A percentile compares a stretch with the other conserved stretches of the same genome.
Conservation (phyloP, 2,329 filamentous ascomycete species). For the Aspergillus arachidicola region DNA sequence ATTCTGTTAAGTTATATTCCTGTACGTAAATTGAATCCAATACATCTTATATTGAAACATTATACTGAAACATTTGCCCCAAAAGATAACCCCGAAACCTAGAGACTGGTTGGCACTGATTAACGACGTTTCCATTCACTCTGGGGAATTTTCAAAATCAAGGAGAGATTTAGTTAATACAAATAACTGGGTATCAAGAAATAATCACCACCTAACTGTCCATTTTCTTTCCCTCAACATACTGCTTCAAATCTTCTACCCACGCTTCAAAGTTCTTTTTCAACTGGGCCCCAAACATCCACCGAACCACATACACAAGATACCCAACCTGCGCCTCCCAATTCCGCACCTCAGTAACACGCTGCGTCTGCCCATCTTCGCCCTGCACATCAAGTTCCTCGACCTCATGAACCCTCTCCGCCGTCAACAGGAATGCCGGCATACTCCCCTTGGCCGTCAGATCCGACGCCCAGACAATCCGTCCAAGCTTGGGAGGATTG, state of each 20-base stretch:
- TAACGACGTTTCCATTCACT: background rate
- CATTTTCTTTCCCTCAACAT: slow-evolving; percentile 32
- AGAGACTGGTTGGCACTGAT: background rate
- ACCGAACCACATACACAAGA: slow-evolving; percentile 44
- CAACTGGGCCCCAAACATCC: slow-evolving; percentile 44
- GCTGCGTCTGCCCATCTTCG: slow-evolving; percentile 14
- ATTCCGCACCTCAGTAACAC: slow-evolving; percentile 39
- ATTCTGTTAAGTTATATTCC: too few species aligned
- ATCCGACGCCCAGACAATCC: slow-evolving; percentile 35
- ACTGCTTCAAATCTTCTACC: slow-evolving; percentile 45
- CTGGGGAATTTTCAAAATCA: fast-evolving
- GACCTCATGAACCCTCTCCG: slow-evolving; percentile 53
- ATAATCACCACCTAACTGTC: background rate
- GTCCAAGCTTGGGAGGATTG: slow-evolving; percentile 20
- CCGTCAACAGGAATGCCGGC: slow-evolving; percentile 40
- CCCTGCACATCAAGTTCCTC: slow-evolving; percentile 34
- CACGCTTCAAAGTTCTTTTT: slow-evolving; percentile 44
- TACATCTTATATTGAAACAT: too few species aligned
- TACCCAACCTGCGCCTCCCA: slow-evolving; percentile 51
- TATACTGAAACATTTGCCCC: too few species aligned
- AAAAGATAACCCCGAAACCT: too few species aligned
- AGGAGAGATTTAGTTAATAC: background rate
- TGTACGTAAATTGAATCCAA: too few species aligned
- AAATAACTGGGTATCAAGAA: background rate
- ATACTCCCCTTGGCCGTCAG: slow-evolving; percentile 31